These are phyloP conservation scores for Amaranthus hypochondriacus DNA, from an alignment of 148 eudicot species.

Conservation along the genomic window DNA sequence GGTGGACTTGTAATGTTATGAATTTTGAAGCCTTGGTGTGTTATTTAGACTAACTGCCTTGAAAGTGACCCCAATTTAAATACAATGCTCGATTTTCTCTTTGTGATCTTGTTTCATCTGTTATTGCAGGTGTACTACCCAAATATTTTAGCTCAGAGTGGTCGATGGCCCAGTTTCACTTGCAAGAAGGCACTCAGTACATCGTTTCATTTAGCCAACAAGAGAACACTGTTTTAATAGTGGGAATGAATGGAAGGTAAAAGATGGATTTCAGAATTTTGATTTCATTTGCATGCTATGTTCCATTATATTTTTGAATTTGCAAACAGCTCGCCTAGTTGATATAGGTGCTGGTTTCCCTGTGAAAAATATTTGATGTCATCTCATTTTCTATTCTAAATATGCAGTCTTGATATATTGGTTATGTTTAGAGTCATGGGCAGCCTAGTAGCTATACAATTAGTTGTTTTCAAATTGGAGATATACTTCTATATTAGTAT, in stretches of 20 bases:
- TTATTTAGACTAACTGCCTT: no score
- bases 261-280: neutral
- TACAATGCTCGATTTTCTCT: neutral
- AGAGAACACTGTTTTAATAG: constrained; percentile 50
- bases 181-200: constrained; percentile 50
- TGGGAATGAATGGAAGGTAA: constrained; percentile 80
- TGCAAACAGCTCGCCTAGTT: neutral
- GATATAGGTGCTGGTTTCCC: neutral
- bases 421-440: neutral
- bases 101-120: constrained; percentile 12
- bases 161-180: constrained; percentile 62
- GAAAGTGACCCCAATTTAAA: no score
- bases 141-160: constrained; percentile 65
- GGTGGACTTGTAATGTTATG: no score
- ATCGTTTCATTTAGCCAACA: constrained; percentile 55
- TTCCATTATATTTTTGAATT: neutral
- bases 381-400: no score
- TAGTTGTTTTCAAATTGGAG: neutral
- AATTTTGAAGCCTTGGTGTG: no score
- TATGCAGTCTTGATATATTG: neutral
- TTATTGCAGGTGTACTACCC: constrained; percentile 55
- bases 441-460: neutral
- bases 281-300: neutral
- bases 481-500: neutral
- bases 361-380: neutral